These are phyloP conservation scores for Amphicarpaea edgeworthii DNA, from an alignment of 306 rosid species.

Conservation along the genomic window DNA sequence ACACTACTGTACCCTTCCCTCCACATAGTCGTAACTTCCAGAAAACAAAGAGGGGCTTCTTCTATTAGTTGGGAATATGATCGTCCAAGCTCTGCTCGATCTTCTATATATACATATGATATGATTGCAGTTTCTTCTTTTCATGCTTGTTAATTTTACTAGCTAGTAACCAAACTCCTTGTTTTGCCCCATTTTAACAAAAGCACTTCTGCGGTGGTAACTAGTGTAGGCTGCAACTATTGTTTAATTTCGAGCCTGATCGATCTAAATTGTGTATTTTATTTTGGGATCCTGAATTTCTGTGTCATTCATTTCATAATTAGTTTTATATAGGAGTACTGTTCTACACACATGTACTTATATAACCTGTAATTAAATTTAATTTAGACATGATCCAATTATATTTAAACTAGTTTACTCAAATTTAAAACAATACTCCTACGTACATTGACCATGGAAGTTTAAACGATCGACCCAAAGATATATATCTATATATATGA, in stretches of 20 bases:
- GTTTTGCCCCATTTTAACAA: background rate
- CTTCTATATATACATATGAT: background rate
- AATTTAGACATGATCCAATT: background rate
- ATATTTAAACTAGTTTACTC: background rate
- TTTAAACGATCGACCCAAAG: constrained; percentile 20
- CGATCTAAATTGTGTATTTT: background rate
- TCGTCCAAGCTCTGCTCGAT: background rate
- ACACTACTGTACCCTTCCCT: constrained; percentile 27
- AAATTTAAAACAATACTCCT: background rate
- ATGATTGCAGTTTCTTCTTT: background rate
- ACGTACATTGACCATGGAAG: constrained; percentile 33
- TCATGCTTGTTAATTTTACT: background rate
- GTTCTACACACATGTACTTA: background rate
- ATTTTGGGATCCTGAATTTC: constrained; percentile 34
- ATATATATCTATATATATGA: constrained; percentile 6
- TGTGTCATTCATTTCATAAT: background rate
- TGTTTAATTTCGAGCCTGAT: constrained; percentile 14
- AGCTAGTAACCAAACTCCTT: background rate
- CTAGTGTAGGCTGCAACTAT: constrained; percentile 36
- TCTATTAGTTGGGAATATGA: background rate
- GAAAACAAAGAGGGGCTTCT: background rate
- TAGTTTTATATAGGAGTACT: background rate
- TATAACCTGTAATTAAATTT: background rate
- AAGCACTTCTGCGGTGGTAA: constrained; percentile 6
- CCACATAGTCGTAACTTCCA: background rate